Percentiles rank a stretch among this genome's conserved stretches.
These are phyloP conservation scores for Amanita molliuscula DNA, from an alignment of 768 basidiomycete species.

Conservation along the genomic window DNA sequence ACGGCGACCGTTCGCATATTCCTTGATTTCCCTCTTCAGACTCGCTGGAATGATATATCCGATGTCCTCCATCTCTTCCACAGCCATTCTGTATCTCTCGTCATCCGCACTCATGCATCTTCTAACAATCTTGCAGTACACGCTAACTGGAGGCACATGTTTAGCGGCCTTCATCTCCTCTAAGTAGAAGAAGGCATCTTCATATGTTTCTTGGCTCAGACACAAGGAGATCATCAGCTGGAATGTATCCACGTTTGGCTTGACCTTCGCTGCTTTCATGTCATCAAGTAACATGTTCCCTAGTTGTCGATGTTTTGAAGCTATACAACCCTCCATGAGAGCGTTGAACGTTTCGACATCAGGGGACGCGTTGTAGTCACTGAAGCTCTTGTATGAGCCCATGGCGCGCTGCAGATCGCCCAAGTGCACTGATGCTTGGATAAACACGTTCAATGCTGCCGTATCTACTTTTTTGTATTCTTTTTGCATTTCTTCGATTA, in stretches of 20 bases:
- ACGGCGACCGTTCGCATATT: neutral
- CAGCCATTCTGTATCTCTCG: conserved; percentile 47
- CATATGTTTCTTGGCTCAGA: conserved; percentile 62
- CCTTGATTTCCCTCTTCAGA: conserved; percentile 11
- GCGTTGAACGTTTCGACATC: conserved; percentile 58
- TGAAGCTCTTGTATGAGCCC: conserved; percentile 59
- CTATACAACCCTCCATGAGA: conserved; percentile 57
- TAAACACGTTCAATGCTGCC: conserved; percentile 52
- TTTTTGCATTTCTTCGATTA: conserved; percentile 49
- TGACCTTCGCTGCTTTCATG: conserved; percentile 46
- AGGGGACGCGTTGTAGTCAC: conserved; percentile 45
- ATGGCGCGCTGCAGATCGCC: conserved; percentile 70
- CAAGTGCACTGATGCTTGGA: conserved; percentile 49
- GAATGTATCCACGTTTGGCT: conserved; percentile 52
- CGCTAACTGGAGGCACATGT: conserved; percentile 36
- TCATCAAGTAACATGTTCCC: conserved; percentile 61
- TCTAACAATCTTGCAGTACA: conserved; percentile 52
- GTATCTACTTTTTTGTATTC: conserved; percentile 44
- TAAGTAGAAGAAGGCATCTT: conserved; percentile 82
- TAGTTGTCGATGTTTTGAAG: conserved; percentile 47
- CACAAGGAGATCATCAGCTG: conserved; percentile 59
- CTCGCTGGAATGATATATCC: conserved; percentile 30
- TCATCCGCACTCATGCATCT: conserved; percentile 51
- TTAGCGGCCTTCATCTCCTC: conserved; percentile 74
- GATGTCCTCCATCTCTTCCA: conserved; percentile 61